Evolutionary conservation across 1,139 yeast species (phyloP), one percentile per base, ranked within the genome.

Genomic region (Candida glucosophila): DNA sequence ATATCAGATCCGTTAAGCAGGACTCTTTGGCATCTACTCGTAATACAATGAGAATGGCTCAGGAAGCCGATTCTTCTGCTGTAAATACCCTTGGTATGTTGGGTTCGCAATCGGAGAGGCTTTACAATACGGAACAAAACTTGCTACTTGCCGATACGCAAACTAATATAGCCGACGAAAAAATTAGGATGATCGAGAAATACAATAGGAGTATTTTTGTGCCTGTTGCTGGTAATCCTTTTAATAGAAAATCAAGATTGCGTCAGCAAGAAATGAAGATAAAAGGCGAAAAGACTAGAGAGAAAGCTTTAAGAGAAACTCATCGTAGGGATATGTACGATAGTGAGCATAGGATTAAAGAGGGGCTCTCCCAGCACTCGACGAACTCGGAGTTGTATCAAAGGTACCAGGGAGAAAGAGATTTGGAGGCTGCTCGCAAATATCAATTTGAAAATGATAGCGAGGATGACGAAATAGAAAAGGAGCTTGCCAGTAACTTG

Each of bases 31-130:
- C 83, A 6, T 75, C 86, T 25, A 81, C 97, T 0, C 68, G 94
- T 43, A 86, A 86, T 41, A 86, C 95, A 0, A 58, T 90, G 33
- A 70, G 80, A 40, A 75, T 83, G 75, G 94, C 95, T 1, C 80
- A 80, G 37, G 92, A 85, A 41, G 96, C 97, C 1, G 96, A 88
- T 49, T 81, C 80, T 29, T 73, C 88, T 6, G 98, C 95, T 14
- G 70, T 85, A 28, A 85, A 88, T 48, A 80, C 97, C 0, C 58
- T 88, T 39, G 96, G 96, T 15, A 77, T 85, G 75, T 67, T 90
- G 29, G 97, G 97, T 15, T 73, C 90, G 12, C 98, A 92, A 52
- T 77, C 93, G 29, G 96, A 86, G 48, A 63, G 85, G 27, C 60
- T 90, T 36, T 81, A 79, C 47, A 74, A 72, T 44, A 77, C 90